Base-by-base conservation (phyloP, 164 flowering plant genomes). In the Tetrastigma voinierianum region DNA sequence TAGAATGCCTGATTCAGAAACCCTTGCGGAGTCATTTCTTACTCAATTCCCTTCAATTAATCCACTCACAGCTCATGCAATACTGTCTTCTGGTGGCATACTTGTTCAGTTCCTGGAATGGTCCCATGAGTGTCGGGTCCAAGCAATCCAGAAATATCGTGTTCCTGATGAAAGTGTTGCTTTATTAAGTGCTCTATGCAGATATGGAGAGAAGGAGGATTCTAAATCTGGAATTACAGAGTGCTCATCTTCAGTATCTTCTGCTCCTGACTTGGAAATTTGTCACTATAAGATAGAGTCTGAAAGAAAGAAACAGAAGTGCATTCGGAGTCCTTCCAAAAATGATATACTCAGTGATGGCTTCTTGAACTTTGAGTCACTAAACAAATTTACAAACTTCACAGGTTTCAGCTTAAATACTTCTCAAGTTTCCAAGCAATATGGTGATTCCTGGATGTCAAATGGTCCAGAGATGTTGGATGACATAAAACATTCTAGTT, bases 171-270 rank as follows among this genome's bases (percentile, higher is more conserved):
- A 84, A 81, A 87, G 95, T 68, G 55, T 90, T 47, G 23, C 75
- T 67, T 70, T 96, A 20, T 81, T 96, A 21, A 78, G 84, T 78
- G 77, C 78, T 74, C 68, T 83, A 51, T 88, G 90, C 83, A 83
- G 74, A 78, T 96, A 79, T 76, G 96, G 97, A 53, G 96, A 90
- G 66, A 82, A 76, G 14, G 97, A 86, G 70, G 97, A 88, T 69
- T 83, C 93, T 32, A 86, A 77, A 79, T 96, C 99, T 65, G 91
- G 85, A 74, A 81, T 82, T 81, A 96, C 99, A 59, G 97, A 96
- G 25, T 82, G 97, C 77, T 92, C 97, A 32, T 91, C 97, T 44
- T 83, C 94, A 19, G 82, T 80, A 18, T 90, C 97, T 64, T 84
- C 95, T 64, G 87, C 86, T 72, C 81, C 87, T 46, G 90, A 80